Conservation (phyloP, 2,329 filamentous ascomycete genomes). For the Ceratocystis papillata region DNA sequence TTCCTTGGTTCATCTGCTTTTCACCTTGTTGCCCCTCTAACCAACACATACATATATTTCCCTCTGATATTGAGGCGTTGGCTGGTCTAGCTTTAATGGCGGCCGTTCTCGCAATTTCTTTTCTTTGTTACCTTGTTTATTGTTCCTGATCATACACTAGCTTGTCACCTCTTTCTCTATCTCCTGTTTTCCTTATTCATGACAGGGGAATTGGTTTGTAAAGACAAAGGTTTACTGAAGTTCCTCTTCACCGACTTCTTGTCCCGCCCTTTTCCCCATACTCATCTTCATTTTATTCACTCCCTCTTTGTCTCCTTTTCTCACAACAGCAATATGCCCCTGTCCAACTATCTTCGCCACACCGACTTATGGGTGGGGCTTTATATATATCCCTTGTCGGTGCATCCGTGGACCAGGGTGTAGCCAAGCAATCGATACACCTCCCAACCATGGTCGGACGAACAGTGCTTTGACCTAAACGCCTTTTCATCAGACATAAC, state of each 20-base stretch:
- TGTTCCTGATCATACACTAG: constrained; percentile 2
- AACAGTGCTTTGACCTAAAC: neutral
- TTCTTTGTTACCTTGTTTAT: constrained; percentile 9
- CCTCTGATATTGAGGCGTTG: neutral
- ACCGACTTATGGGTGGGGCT: neutral
- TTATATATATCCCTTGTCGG: neutral
- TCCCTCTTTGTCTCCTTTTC: constrained; percentile 23
- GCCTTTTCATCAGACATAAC: too few species aligned
- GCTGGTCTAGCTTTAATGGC: constrained; percentile 11
- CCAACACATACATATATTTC: constrained; percentile 11
- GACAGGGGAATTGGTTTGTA: neutral
- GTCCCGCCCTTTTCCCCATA: constrained; percentile 10
- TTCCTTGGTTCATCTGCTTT: neutral
- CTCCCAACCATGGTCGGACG: neutral
- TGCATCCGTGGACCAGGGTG: neutral
- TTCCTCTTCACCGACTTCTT: constrained; percentile 1
- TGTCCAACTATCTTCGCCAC: neutral
- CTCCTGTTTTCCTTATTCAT: constrained; percentile 23
- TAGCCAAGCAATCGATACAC: too few species aligned
- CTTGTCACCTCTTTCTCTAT: constrained; percentile 12
- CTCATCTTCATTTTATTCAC: neutral
- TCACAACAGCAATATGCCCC: constrained; percentile 24
- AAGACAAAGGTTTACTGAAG: neutral
- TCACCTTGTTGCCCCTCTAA: neutral
- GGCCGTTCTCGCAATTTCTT: constrained; percentile 16